phyloP scores from a whole-genome alignment of 2,329 filamentous ascomycete species.

The Moelleriella libera region DNA sequence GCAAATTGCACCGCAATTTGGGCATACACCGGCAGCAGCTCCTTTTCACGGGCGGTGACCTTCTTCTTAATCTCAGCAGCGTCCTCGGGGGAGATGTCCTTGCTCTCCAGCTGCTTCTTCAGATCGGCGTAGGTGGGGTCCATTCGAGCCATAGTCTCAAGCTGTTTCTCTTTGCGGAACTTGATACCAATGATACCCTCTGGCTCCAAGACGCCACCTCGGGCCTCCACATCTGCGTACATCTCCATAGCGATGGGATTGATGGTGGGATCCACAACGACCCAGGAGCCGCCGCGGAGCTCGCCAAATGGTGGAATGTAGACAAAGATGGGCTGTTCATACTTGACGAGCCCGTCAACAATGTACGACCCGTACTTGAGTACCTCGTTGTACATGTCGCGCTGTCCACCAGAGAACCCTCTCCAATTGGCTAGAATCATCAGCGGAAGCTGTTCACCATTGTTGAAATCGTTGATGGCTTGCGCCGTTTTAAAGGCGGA shows the following conservation, averaged over 20 bases:
- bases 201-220: conserved; percentile 92
- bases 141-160: conserved; percentile 91
- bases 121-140: conserved; percentile 74
- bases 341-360: conserved; percentile 95
- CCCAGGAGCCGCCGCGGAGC: conserved; percentile 97
- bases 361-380: conserved; percentile 99
- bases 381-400: conserved; percentile 99
- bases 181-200: conserved; percentile 99
- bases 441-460: conserved; percentile 90
- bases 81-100: conserved; percentile 55
- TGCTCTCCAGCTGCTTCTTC: conserved; percentile 58
- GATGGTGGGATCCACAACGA: conserved; percentile 97
- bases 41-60: conserved; percentile 75
- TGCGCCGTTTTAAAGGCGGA: conserved; percentile 99
- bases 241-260: conserved; percentile 97
- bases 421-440: conserved; percentile 99
- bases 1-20: conserved; percentile 97
- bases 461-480: conserved; percentile 97
- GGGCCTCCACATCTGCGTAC: conserved; percentile 92
- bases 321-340: conserved; percentile 95
- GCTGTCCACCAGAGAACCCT: conserved; percentile 98
- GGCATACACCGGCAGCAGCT: conserved; percentile 80
- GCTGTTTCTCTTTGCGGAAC: conserved; percentile 92
- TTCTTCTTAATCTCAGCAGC: conserved; percentile 66
- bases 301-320: conserved; percentile 97